Base-by-base conservation (phyloP, 768 basidiomycete species). In the Auriscalpium microsporum region DNA sequence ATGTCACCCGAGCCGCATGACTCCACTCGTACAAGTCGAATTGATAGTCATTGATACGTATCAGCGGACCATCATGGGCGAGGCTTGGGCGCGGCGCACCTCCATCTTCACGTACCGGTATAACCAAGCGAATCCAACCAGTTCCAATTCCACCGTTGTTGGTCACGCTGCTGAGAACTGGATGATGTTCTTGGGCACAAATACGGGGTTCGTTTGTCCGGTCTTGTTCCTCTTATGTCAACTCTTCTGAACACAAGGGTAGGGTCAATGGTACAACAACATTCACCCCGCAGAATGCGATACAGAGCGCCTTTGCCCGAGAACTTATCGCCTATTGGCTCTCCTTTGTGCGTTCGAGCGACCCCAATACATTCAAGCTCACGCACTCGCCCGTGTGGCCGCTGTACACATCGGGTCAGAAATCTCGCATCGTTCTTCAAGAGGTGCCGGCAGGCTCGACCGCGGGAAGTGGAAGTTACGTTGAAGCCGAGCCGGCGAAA, bases 301-400 rank as follows among this genome's bases (percentile, higher is more conserved):
- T 71, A 9, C 76, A 83, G 59, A 63, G 59, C 1, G 75, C 77
- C 8, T 84, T 85, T 58, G 77, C 80, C 0, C 65, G 73, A 37
- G 85, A 85, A 64, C 69, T 82, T 34, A 81, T 82, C 45, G 82
- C 79, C 8, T 83, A 84, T 64, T 83, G 82, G 81, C 67, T 84
- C 7, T 85, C 81, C 2, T 84, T 85, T 58, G 81, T 84, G 19
- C 79, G 81, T 44, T 64, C 76, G 1, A 74, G 74, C 2, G 66
- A 83, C 62, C 82, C 81, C 0, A 84, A 82, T 65, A 75, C 75
- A 7, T 71, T 73, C 68, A 82, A 79, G 63, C 72, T 83, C 1
- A 58, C 71, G 0, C 68, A 73, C 36, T 80, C 82, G 1, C 82
- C 81, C 0, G 59, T 52, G 16, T 84, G 84, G 82, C 58, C 73